These are phyloP conservation scores for Trypanosoma congolense DNA, from an alignment of 208 protist species.

Conservation along the genomic window DNA sequence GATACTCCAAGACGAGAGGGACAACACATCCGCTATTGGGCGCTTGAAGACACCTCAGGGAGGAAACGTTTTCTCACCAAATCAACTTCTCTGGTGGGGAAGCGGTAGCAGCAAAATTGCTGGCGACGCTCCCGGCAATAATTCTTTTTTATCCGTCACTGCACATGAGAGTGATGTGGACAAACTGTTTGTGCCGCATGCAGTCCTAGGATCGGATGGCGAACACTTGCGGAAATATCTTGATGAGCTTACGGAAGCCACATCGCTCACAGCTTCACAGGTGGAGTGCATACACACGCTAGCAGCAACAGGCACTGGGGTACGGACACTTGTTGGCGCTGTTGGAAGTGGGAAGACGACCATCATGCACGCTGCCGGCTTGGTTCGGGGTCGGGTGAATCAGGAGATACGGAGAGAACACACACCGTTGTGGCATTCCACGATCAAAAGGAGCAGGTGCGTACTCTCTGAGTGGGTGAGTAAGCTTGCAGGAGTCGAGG, in stretches of 20 bases:
- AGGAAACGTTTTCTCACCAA: not conserved
- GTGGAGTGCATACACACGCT: conserved; percentile 63
- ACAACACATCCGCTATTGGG: not conserved
- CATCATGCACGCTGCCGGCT: conserved; percentile 46
- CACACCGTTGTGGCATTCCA: conserved; percentile 31
- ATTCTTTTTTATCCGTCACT: not conserved
- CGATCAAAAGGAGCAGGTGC: conserved; percentile 34
- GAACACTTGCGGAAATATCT: conserved; percentile 17
- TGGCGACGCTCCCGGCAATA: not conserved
- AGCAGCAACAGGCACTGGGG: conserved; percentile 1
- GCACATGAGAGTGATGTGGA: not conserved
- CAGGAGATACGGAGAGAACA: conserved; percentile 50
- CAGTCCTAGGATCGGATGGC: conserved; percentile 6
- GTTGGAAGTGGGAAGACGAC: conserved; percentile 74
- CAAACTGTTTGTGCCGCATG: not conserved
- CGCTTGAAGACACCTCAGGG: conserved; percentile 9
- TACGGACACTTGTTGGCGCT: conserved; percentile 40
- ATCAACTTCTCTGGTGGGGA: conserved; percentile 19
- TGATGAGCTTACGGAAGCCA: conserved; percentile 12
- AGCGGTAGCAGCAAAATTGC: not conserved
- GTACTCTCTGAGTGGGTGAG: conserved; percentile 17
- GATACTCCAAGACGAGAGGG: conserved; percentile 13
- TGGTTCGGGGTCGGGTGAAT: conserved; percentile 49
- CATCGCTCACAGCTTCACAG: conserved; percentile 60
- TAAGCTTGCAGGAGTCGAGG: conserved; percentile 13